These are phyloP conservation scores for Didymella pinodella DNA, from an alignment of 2,329 filamentous ascomycete species.

Conservation along the genomic window DNA sequence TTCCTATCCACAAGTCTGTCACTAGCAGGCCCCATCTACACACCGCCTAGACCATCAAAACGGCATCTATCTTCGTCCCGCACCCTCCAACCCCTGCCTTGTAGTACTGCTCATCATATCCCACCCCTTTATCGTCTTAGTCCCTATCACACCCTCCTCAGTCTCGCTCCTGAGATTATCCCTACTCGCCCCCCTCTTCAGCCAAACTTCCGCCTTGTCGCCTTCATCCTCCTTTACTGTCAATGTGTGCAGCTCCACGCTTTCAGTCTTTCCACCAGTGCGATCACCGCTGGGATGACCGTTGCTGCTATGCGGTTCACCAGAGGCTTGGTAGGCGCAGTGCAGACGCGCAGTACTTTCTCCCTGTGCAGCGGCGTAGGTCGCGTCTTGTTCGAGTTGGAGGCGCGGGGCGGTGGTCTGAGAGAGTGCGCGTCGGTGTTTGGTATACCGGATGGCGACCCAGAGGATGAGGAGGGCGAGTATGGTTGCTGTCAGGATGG, in stretches of 20 bases:
- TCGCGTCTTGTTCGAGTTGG: neutral
- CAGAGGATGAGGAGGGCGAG: slow-evolving; percentile 29
- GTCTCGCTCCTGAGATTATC: neutral
- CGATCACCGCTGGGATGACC: neutral
- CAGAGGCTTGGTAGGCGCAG: slow-evolving; percentile 1
- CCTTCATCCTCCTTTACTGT: slow-evolving; percentile 19
- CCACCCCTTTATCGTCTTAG: slow-evolving; percentile 1
- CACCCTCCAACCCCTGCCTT: neutral
- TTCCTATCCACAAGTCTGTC: too few relatives aligned
- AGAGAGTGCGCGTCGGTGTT: slow-evolving; percentile 2
- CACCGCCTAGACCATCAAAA: neutral
- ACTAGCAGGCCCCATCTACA: neutral
- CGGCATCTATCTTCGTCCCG: neutral
- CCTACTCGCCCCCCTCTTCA: slow-evolving; percentile 13
- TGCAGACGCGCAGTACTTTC: slow-evolving; percentile 1
- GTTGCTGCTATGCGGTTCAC: neutral
- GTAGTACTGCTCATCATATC: neutral
- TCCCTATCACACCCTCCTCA: neutral
- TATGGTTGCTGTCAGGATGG: slow-evolving; percentile 24
- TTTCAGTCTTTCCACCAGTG: neutral
- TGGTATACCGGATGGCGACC: slow-evolving; percentile 22
- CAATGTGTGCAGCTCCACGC: neutral
- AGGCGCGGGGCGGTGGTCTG: neutral
- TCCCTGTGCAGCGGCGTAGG: neutral
- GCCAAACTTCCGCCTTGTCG: slow-evolving; percentile 30